A percentile compares a stretch with the other conserved stretches of the same genome.
Conservation (phyloP, 2,329 filamentous ascomycete species). For the Xylaria digitata region DNA sequence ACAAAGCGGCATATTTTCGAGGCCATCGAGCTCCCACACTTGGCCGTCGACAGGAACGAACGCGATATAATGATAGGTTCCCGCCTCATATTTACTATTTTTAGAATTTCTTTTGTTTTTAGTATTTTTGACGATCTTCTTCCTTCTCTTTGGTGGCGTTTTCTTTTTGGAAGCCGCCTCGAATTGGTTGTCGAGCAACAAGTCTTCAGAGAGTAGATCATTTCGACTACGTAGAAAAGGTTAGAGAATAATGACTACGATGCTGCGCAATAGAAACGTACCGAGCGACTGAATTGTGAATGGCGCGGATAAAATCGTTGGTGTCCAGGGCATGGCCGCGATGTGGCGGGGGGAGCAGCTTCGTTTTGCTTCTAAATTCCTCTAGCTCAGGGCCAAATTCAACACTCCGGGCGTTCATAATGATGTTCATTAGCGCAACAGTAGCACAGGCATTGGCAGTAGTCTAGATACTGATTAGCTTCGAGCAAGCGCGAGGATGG, state of each 20-base stretch:
- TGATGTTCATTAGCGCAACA: constrained; percentile 90
- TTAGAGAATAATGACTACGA: not conserved
- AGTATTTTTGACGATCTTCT: constrained; percentile 14
- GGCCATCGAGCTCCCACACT: constrained; percentile 90
- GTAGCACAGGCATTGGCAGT: constrained; percentile 88
- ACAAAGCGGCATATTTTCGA: constrained; percentile 76
- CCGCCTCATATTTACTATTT: constrained; percentile 59
- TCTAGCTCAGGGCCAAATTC: constrained; percentile 76
- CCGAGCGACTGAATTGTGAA: constrained; percentile 90
- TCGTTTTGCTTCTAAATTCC: constrained; percentile 79
- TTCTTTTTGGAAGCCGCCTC: constrained; percentile 53
- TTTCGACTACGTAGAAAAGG: constrained; percentile 65
- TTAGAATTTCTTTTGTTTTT: constrained; percentile 35
- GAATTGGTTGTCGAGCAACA: constrained; percentile 70
- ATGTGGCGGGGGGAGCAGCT: constrained; percentile 73
- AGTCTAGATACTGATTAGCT: constrained; percentile 63
- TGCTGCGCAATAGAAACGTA: constrained; percentile 48
- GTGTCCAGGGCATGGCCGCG: constrained; percentile 80
- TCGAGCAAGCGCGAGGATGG: not conserved
- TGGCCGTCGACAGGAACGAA: constrained; percentile 80
- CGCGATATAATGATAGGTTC: constrained; percentile 87
- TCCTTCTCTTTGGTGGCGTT: constrained; percentile 36
- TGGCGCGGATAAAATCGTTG: constrained; percentile 79
- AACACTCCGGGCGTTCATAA: constrained; percentile 81
- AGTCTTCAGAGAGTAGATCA: constrained; percentile 79